Evolutionary conservation across 768 basidiomycete species (phyloP), one percentile per base, ranked within the genome.

Genomic region (Tricholoma hemisulphureum): DNA sequence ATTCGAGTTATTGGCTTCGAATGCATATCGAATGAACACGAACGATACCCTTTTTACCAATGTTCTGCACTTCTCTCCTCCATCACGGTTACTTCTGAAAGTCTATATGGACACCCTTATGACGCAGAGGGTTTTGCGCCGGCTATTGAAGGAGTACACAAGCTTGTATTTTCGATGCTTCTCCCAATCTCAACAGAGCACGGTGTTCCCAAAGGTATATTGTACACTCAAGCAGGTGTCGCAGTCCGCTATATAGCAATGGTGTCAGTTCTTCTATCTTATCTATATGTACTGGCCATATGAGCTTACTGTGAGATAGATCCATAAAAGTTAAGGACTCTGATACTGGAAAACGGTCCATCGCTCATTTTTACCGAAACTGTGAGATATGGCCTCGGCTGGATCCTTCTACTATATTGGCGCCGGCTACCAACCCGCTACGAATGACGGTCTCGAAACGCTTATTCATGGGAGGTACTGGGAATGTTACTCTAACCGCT

Each of bases 341-440:
- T 2, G 72, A 77, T 14, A 83, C 83, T 4, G 75, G 77, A 24
- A 80, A 80, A 62, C 79, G 83, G 13, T 91, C 90, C 3, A 87
- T 95, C 31, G 88, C 93, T 3, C 94, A 97, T 71, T 94, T 95
- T 70, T 96, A 95, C 69, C 85, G 94, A 8, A 75, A 85, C 46
- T 87, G 92, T 69, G 84, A 86, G 53, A 76, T 95, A 26, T 93
- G 87, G 83, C 93, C 93, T 1, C 83, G 83, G 46, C 71, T 94
- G 18, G 80, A 91, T 57, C 83, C 88, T 3, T 72, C 79, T 18
- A 56, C 75, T 4, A 77, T 86, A 20, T 81, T 97, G 16, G 78
- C 84, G 2, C 79, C 88, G 3, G 80, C 85, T 3, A 72, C 79
- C 13, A 76, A 81, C 35, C 85, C 88, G 2, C 69, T 93, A 13